Evolutionary conservation across 2,329 filamentous ascomycete genomes (phyloP), one percentile per base, ranked within the genome.

Genomic region (Aspergillus sojae): DNA sequence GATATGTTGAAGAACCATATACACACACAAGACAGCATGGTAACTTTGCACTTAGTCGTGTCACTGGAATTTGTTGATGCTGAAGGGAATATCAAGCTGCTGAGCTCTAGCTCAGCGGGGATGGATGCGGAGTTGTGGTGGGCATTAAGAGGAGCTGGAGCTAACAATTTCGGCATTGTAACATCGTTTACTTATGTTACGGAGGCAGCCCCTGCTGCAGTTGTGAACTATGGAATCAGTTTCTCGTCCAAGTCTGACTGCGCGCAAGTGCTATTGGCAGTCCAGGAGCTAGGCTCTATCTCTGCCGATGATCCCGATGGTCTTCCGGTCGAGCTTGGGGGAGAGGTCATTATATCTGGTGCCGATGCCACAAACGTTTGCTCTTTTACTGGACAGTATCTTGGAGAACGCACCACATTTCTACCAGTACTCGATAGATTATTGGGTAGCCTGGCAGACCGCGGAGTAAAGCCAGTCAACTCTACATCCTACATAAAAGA

Each of bases 81-180:
- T 4, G 26, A 28, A 5, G 58, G 58, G 7, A 46, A 45, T 41
- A 60, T 60, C 36, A 60, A 46, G 50, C 16, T 9, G 16, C 50
- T 60, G 10, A 55, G 32, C 23, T 16, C 58, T 16, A 60, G 58
- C n/a, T 60, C 58, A 2, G 41, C 21, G 3, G 58, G 58, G 2
- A 16, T 9, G 4, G 57, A 62, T 26, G 55, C 36, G 3, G 57
- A 62, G 16, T n/a, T 62, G 12, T 62, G 61, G 61, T 62, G 61
- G 61, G 61, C 61, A 19, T 39, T 62, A 9, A 57, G 61, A 7
- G 61, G 61, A 21, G 56, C 61, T 7, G 61, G 61, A 10, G 59
- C 61, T 19, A 62, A 60, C n/a, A 62, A 62, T 32, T 60, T 62
- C n/a, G 61, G 61, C 5, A 48, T 62, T 7, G 57, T 62, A 5